Evolutionary conservation across 2,329 filamentous ascomycete genomes (phyloP).

Genomic region (Chaetothyriales sp.): DNA sequence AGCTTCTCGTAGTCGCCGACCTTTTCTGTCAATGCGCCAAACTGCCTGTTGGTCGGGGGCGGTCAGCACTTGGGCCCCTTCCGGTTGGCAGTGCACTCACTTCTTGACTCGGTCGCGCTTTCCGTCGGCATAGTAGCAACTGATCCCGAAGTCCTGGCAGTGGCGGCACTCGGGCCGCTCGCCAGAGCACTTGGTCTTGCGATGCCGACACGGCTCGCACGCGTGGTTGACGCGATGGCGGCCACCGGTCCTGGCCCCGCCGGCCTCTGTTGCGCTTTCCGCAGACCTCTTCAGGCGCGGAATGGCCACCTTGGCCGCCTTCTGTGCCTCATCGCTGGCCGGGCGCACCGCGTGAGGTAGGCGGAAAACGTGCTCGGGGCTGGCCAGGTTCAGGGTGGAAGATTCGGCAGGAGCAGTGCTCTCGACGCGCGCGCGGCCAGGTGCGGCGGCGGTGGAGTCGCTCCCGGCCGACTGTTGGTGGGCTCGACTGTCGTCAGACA

Average conservation of each 20-base stretch:
- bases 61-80: background rate
- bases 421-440: background rate
- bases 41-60: constrained; percentile 21
- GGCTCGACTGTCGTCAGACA: background rate
- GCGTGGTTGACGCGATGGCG: constrained; percentile 23
- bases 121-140: constrained; percentile 30
- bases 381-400: background rate
- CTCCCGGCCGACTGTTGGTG: background rate
- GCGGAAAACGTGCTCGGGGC: constrained; percentile 7
- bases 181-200: constrained; percentile 34
- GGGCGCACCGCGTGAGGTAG: constrained; percentile 12
- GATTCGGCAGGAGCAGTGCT: background rate
- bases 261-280: constrained; percentile 8
- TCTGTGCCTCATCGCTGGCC: constrained; percentile 5
- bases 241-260: constrained; percentile 8
- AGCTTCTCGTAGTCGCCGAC: constrained; percentile 29
- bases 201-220: constrained; percentile 29
- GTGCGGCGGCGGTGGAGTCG: background rate
- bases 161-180: constrained; percentile 29
- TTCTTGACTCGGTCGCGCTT: constrained; percentile 31
- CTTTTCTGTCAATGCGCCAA: constrained; percentile 26
- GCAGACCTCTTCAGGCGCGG: constrained; percentile 20
- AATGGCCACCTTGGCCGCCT: constrained; percentile 20
- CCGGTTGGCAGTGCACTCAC: constrained; percentile 19
- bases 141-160: constrained; percentile 26